Base-by-base conservation (phyloP, 148 eudicot genomes). In the Rhododendron williamsianum region DNA sequence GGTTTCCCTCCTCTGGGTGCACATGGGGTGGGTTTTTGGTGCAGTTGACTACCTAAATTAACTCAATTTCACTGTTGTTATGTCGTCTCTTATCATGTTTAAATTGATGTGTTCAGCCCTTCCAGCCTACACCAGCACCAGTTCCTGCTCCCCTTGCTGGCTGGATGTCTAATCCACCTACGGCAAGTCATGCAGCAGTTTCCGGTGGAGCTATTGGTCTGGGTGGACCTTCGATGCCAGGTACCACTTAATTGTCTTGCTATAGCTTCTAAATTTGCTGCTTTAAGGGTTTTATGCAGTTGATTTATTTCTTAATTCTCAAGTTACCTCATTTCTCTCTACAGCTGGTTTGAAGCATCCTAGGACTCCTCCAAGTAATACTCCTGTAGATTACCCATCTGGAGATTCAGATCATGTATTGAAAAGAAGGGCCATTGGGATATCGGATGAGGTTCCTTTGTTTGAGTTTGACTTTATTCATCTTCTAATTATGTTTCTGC, bases 151-250 rank as follows among this genome's bases (percentile, higher is more conserved):
- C 92, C 4, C 94, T 97, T 85, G 99, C 96, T 87, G 98, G 98
- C 83, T 97, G 99, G 99, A 97, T 97, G 99, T 89, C 98, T 67
- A 97, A 91, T 90, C 92, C 98, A 85, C 87, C 96, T 23, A 76
- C 92, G 41, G 92, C 89, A 36, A 63, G 88, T 58, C 99, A 94
- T 88, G 94, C 95, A 76, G 91, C 98, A 21, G 93, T 90, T 86
- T 93, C 99, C 80, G 94, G 92, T 88, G 95, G 95, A 69, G 94
- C 96, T 80, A 91, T 94, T 82, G 93, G 95, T 87, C 92, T 96
- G 79, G 94, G 98, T 71, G 94, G 86, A 79, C 95, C 97, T 33
- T 91, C 99, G 15, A 93, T 94, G 43, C 91, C 95, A 76, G 95
- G 96, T 96, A 84, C 76, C 36, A 11, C 48, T 81, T 80, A 8